Evolutionary conservation across 306 rosid species (phyloP).

Genomic region (Echinosophora koreensis): DNA sequence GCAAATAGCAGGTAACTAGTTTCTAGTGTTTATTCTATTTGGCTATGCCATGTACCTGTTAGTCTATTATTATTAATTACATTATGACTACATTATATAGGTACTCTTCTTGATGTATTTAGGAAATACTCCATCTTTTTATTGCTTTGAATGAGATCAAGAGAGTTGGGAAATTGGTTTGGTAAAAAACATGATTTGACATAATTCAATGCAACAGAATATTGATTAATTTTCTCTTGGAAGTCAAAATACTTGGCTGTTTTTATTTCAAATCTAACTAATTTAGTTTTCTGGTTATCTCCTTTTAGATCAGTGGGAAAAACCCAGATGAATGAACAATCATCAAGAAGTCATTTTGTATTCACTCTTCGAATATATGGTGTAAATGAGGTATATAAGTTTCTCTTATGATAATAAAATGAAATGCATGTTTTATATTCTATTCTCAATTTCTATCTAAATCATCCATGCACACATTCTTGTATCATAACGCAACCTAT

Average conservation of each 20-base stretch:
- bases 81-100: slow-evolving; percentile 2
- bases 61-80: background rate
- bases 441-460: slow-evolving; percentile 16
- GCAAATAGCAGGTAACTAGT: slow-evolving; percentile 85
- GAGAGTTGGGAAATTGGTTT: background rate
- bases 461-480: slow-evolving; percentile 4
- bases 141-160: slow-evolving; percentile 25
- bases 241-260: slow-evolving; percentile 7
- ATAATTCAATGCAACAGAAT: background rate
- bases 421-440: slow-evolving; percentile 1
- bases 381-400: slow-evolving; percentile 79
- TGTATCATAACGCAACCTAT: slow-evolving; percentile 19
- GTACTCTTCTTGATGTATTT: background rate
- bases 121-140: background rate
- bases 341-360: slow-evolving; percentile 98
- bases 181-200: background rate
- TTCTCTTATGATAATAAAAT: slow-evolving; percentile 34
- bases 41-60: slow-evolving; percentile 6
- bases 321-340: slow-evolving; percentile 98
- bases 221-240: background rate
- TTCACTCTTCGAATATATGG: slow-evolving; percentile 95
- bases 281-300: slow-evolving; percentile 32
- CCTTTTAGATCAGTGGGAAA: slow-evolving; percentile 86
- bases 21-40: slow-evolving; percentile 5
- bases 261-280: slow-evolving; percentile 23